phyloP scores from a whole-genome alignment of 2,329 filamentous ascomycete species.

The Alternaria longipes region DNA sequence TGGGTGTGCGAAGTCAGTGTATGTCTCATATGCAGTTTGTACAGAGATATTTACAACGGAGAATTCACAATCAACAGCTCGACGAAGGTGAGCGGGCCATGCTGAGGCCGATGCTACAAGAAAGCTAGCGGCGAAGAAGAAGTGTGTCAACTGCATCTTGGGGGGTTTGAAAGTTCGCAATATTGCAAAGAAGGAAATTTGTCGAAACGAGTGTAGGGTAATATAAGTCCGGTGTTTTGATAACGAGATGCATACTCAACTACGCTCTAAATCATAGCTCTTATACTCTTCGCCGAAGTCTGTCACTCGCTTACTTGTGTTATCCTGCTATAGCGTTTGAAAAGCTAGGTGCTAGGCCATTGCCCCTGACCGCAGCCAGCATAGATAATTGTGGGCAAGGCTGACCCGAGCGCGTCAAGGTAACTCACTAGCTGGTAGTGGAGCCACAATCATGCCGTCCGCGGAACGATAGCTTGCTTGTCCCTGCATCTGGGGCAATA shows the following conservation, averaged over 20 bases:
- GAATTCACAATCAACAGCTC: constrained; percentile 5
- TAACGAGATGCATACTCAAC: neutral
- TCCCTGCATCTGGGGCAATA: neutral
- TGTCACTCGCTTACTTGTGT: neutral
- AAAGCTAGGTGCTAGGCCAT: neutral
- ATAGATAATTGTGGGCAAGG: neutral
- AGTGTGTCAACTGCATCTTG: neutral
- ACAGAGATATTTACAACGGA: neutral
- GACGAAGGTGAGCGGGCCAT: neutral
- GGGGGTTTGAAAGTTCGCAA: neutral
- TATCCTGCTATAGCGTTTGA: neutral
- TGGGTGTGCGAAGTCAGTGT: too few relatives aligned
- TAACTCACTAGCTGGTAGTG: neutral
- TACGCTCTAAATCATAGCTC: neutral
- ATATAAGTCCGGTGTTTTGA: neutral
- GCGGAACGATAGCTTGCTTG: neutral
- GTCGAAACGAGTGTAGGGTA: neutral
- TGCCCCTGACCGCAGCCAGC: neutral
- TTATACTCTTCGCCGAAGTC: neutral
- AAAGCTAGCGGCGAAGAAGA: neutral
- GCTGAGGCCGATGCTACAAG: neutral
- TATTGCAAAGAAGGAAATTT: neutral
- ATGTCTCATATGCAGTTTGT: too few relatives aligned
- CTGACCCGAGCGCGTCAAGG: neutral
- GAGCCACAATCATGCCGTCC: neutral